Base-by-base conservation (phyloP, 306 rosid species). In the Canavalia gladiata region DNA sequence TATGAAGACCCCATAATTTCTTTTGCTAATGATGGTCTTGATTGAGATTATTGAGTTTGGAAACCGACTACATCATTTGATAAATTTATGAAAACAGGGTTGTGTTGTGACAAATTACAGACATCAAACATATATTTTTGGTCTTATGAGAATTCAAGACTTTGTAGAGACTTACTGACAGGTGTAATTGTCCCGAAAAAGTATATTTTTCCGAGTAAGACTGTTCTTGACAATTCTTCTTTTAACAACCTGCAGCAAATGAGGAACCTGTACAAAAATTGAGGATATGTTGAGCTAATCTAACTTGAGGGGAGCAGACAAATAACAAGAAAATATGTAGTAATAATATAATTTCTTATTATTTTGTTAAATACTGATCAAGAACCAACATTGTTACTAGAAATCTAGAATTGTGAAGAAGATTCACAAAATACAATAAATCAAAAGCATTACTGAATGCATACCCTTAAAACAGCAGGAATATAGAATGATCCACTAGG, bases 381-480 rank as follows among this genome's bases (percentile, higher is more conserved):
- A 71, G 56, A 77, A 13, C 25, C 63, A 39, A 51, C 50, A 65
- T 10, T 0, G 67, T 43, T 29, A 49, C 25, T 18, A 18, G 25
- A 18, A 18, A 18, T 18, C 72, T 82, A 47, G 18, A 80, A 64
- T 34, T 3, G 52, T 34, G 47, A 46, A 37, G 4, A 80, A 70
- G 74, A 8, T 8, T 30, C 34, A 59, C 25, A 52, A 71, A 13
- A 77, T 65, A 59, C 55, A 56, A 73, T 81, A 25, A 56, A 81
- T 47, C 67, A 54, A 69, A 37, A 43, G 83, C 43, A 66, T 28
- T n/a, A n/a, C 10, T 3, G 4, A 11, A 35, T 57, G 66, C 88
- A 64, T 88, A 95, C 98, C 95, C 97, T 84, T 82, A 92, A 87
- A 43, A 95, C 98, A 83, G 97, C 98, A 33, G 98, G 98, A 60